Conservation (phyloP, 352 stramenopile species). For the Pelagophyceae sp. region DNA sequence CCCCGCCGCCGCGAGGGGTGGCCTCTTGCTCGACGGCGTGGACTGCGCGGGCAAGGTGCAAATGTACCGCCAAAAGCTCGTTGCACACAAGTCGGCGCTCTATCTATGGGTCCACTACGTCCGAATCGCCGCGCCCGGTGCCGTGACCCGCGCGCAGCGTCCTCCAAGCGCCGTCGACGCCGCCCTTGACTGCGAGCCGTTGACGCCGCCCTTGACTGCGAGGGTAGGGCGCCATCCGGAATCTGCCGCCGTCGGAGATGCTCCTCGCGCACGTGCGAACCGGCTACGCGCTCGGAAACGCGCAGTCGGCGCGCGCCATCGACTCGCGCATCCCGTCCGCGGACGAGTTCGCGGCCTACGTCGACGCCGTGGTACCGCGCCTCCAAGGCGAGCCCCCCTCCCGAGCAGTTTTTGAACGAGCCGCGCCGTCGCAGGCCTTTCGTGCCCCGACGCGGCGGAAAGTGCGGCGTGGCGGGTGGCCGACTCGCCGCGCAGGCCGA, state of each 20-base stretch:
- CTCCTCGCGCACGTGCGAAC: neutral
- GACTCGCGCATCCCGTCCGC: neutral
- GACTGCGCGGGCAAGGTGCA: slow-evolving; percentile 6
- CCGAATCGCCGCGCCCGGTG: neutral
- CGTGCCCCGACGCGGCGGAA: neutral
- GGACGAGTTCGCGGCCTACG: no score
- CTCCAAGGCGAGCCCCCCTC: no score
- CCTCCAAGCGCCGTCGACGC: no score
- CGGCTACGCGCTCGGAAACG: neutral
- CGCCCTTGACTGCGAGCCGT: no score
- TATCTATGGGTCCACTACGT: slow-evolving; percentile 18
- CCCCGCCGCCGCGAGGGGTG: neutral
- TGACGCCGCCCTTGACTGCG: no score
- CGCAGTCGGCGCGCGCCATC: neutral
- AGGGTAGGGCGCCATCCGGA: neutral
- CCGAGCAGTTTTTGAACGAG: no score
- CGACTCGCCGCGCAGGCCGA: neutral
- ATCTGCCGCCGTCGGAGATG: neutral
- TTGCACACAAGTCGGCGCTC: neutral
- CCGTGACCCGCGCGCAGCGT: no score
- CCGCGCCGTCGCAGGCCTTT: neutral
- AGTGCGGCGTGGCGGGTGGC: neutral
- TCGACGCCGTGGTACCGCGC: no score
- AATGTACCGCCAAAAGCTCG: slow-evolving; percentile 4
- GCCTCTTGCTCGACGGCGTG: neutral